phyloP scores from a whole-genome alignment of 371 early-diverging fungal species.

The Catenaria anguillulae region DNA sequence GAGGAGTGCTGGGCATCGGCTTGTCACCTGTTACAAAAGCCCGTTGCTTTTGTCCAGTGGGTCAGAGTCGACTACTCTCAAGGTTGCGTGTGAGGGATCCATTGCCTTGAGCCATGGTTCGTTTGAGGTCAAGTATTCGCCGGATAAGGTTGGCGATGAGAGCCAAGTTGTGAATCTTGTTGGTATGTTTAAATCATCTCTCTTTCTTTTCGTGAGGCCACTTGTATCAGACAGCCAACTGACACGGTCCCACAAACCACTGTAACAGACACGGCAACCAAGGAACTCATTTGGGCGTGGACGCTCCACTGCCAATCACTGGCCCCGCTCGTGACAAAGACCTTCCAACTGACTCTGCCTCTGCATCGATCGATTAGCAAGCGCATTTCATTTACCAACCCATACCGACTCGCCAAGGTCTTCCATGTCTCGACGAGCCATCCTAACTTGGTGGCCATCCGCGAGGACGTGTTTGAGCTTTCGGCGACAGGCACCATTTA shows the following conservation, averaged over 20 bases:
- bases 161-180: not conserved
- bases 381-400: slow-evolving; percentile 3
- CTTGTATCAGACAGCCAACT: not conserved
- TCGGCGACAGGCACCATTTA: not conserved
- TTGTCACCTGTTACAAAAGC: not conserved
- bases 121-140: not conserved
- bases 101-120: not conserved
- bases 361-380: not conserved
- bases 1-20: no score
- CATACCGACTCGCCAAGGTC: not conserved
- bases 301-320: not conserved
- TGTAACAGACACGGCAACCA: not conserved
- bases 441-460: not conserved
- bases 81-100: not conserved
- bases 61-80: not conserved
- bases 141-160: no score
- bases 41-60: no score
- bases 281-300: not conserved
- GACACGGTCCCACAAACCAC: no score
- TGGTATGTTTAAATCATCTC: not conserved
- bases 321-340: not conserved
- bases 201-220: not conserved
- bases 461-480: not conserved
- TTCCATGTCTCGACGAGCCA: not conserved
- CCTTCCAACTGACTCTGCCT: not conserved